phyloP scores from a whole-genome alignment of 2,329 filamentous ascomycete genomes.

The Gaeumannomyces tritici region DNA sequence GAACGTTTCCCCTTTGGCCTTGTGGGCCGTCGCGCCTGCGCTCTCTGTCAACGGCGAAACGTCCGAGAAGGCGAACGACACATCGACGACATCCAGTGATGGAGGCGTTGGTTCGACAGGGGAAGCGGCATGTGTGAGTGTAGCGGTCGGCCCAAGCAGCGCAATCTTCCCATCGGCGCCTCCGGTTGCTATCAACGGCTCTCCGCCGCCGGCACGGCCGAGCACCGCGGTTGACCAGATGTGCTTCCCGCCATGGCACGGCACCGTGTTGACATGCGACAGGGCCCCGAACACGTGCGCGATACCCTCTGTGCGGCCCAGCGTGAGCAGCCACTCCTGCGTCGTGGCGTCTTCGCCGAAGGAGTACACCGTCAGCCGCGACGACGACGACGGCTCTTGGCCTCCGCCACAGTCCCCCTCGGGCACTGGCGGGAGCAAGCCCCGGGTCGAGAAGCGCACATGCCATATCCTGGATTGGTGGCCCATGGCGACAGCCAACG shows the following conservation, averaged over 20 bases:
- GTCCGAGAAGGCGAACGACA: constrained; percentile 3
- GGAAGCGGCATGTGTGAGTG: neutral
- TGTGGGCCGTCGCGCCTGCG: neutral
- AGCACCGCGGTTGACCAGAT: constrained; percentile 65
- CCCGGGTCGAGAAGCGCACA: constrained; percentile 49
- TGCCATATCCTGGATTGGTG: constrained; percentile 88
- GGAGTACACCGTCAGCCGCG: constrained; percentile 45
- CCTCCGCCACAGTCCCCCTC: neutral
- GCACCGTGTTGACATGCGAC: constrained; percentile 42
- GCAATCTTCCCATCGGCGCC: constrained; percentile 71
- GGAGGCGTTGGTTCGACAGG: neutral
- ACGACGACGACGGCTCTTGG: neutral
- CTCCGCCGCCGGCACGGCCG: constrained; percentile 9
- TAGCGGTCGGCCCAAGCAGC: constrained; percentile 24
- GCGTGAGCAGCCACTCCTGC: constrained; percentile 56
- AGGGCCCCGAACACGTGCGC: constrained; percentile 24
- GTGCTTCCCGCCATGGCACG: constrained; percentile 76
- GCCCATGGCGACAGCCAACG: constrained; percentile 68
- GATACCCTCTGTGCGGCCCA: constrained; percentile 16
- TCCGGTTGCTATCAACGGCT: constrained; percentile 56
- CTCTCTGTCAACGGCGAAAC: neutral
- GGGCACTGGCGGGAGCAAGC: neutral
- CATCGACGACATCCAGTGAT: neutral
- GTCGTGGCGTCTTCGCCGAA: constrained; percentile 78
- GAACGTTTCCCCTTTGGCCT: constrained; percentile 6